Evolutionary conservation across 1,139 yeast species (phyloP).

Genomic region (Saccharomycopsis crataegensis): DNA sequence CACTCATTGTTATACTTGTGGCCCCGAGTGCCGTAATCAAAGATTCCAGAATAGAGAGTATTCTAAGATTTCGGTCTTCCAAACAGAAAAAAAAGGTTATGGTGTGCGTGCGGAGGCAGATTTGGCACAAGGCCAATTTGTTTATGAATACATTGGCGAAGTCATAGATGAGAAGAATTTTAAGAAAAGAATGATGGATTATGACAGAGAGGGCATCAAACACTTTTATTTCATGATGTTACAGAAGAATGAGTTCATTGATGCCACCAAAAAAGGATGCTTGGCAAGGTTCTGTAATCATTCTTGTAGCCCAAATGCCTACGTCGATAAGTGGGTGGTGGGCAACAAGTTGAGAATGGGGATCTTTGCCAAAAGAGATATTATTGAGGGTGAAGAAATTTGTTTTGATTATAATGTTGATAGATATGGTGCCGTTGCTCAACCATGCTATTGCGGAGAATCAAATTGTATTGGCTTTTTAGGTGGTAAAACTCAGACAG

Average conservation of each 20-base stretch:
- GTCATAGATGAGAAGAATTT: constrained; percentile 75
- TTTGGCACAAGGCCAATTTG: constrained; percentile 58
- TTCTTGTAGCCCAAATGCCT: constrained; percentile 90
- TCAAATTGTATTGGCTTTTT: constrained; percentile 84
- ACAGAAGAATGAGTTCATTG: constrained; percentile 86
- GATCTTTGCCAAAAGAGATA: constrained; percentile 74
- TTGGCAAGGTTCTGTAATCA: constrained; percentile 90
- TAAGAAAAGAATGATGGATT: constrained; percentile 63
- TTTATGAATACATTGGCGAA: constrained; percentile 92
- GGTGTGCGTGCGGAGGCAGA: constrained; percentile 69
- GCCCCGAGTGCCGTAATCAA: constrained; percentile 75
- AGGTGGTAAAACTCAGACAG: constrained; percentile 97
- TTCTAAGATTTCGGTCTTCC: constrained; percentile 67
- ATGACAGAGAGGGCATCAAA: constrained; percentile 61
- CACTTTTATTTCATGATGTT: constrained; percentile 98
- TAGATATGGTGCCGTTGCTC: constrained; percentile 90
- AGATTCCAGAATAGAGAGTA: constrained; percentile 73
- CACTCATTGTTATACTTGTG: constrained; percentile 61
- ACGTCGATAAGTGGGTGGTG: constrained; percentile 96
- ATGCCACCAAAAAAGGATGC: constrained; percentile 85
- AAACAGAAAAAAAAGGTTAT: constrained; percentile 79
- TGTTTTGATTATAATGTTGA: constrained; percentile 96
- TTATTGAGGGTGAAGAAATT: constrained; percentile 78
- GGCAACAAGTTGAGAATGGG: constrained; percentile 91
- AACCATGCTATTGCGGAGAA: constrained; percentile 92